A percentile compares a stretch with the other conserved stretches of the same genome.
Conservation (phyloP, 192 early-diverging fungal species). For the Thoreauomyces humboldtii region DNA sequence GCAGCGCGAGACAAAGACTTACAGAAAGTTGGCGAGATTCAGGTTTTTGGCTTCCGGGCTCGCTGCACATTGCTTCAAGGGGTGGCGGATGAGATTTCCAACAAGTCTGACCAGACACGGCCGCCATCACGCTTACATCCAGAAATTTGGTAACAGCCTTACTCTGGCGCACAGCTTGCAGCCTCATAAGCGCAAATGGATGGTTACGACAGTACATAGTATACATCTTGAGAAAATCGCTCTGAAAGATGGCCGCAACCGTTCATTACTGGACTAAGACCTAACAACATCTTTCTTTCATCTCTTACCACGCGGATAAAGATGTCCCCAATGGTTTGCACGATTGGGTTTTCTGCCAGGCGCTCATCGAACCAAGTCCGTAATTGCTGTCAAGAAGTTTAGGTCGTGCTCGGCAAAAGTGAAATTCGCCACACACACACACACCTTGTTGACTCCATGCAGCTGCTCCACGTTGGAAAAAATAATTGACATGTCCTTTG, state of each 20-base stretch:
- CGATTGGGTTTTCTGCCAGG: slow-evolving; percentile 27
- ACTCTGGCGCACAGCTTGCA: slow-evolving; percentile 43
- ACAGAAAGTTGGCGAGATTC: slow-evolving; percentile 47
- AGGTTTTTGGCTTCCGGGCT: slow-evolving; percentile 36
- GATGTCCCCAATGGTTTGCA: slow-evolving; percentile 50
- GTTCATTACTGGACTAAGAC: neutral
- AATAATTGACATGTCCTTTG: slow-evolving; percentile 52
- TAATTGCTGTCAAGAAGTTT: slow-evolving; percentile 37
- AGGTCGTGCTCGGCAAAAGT: too few relatives aligned
- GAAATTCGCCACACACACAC: too few relatives aligned
- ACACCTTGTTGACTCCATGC: slow-evolving; percentile 43
- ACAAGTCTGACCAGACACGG: neutral
- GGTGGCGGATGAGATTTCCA: slow-evolving; percentile 15
- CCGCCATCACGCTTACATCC: slow-evolving; percentile 32
- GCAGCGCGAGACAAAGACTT: slow-evolving; percentile 9
- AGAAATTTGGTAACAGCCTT: slow-evolving; percentile 47
- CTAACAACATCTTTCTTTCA: neutral
- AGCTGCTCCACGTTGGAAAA: slow-evolving; percentile 54
- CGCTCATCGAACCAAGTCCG: slow-evolving; percentile 36
- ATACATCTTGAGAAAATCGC: slow-evolving; percentile 60
- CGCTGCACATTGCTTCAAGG: slow-evolving; percentile 22
- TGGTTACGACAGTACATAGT: slow-evolving; percentile 66
- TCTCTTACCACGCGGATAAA: slow-evolving; percentile 46
- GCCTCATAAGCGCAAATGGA: slow-evolving; percentile 57
- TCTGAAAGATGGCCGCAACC: neutral